Conservation (phyloP, 2,329 filamentous ascomycete genomes). For the Dothideomycetidae sp. region DNA sequence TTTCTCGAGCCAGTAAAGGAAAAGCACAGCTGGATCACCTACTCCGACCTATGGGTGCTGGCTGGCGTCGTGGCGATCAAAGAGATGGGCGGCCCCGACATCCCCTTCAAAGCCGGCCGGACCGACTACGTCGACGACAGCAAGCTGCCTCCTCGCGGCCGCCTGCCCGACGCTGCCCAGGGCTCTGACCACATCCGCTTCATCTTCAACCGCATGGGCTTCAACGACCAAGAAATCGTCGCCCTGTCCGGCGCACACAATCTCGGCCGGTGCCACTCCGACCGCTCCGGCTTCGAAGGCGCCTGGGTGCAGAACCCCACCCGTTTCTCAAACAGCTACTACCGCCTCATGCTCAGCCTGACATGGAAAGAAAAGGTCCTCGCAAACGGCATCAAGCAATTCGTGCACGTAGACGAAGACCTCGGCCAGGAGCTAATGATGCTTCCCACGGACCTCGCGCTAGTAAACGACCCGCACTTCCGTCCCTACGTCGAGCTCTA, state of each 20-base stretch:
- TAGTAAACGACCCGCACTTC: slow-evolving; percentile 41
- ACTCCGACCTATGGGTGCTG: slow-evolving; percentile 51
- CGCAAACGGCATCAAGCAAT: slow-evolving; percentile 41
- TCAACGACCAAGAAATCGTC: slow-evolving; percentile 46
- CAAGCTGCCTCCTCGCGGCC: slow-evolving; percentile 43
- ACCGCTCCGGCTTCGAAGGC: slow-evolving; percentile 43
- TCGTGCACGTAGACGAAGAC: slow-evolving; percentile 45
- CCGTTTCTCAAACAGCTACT: slow-evolving; percentile 44
- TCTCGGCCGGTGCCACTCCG: slow-evolving; percentile 40
- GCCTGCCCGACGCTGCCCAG: slow-evolving; percentile 40
- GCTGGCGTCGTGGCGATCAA: slow-evolving; percentile 44
- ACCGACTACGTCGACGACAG: slow-evolving; percentile 49
- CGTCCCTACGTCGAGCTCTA: slow-evolving; percentile 43
- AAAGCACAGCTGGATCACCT: slow-evolving; percentile 48
- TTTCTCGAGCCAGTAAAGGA: slow-evolving; percentile 50
- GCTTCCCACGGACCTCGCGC: slow-evolving; percentile 49
- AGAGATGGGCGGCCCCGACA: slow-evolving; percentile 45
- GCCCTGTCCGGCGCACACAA: slow-evolving; percentile 43
- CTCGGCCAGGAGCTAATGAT: slow-evolving; percentile 47
- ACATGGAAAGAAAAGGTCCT: slow-evolving; percentile 43
- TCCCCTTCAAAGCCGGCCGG: slow-evolving; percentile 43
- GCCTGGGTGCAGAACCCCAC: slow-evolving; percentile 40
- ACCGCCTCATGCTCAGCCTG: slow-evolving; percentile 36
- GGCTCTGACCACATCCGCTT: slow-evolving; percentile 41
- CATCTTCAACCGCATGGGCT: slow-evolving; percentile 47